These are phyloP conservation scores for Perkinsus olseni DNA, from an alignment of 169 alveolate species.

Conservation along the genomic window DNA sequence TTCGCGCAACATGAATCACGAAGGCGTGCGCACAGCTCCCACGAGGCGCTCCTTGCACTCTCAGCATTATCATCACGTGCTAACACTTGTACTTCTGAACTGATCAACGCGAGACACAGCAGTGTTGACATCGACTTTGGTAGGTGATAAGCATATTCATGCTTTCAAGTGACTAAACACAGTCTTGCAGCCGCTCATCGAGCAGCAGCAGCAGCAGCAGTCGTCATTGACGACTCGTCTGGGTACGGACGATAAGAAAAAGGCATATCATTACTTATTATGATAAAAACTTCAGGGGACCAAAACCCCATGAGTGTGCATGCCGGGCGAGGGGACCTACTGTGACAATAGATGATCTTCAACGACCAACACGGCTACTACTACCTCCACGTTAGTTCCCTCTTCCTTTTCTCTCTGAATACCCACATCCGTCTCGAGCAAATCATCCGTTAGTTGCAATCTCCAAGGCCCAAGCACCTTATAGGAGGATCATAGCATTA, in stretches of 20 bases:
- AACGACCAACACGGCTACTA: not conserved
- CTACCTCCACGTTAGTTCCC: not conserved
- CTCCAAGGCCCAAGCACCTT: not conserved
- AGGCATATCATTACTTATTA: too few species aligned
- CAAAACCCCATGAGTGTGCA: not conserved
- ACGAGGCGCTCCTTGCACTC: too few species aligned
- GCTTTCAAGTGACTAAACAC: not conserved
- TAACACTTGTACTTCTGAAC: too few species aligned
- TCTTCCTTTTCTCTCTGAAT: not conserved
- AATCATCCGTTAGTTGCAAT: not conserved
- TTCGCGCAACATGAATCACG: too few species aligned
- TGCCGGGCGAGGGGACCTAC: not conserved
- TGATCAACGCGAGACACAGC: too few species aligned
- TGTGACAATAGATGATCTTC: not conserved
- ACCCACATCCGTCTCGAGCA: not conserved
- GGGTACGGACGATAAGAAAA: too few species aligned
- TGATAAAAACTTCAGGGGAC: not conserved
- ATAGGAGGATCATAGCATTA: not conserved
- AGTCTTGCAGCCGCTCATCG: not conserved
- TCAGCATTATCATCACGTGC: too few species aligned
- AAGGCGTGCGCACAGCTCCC: too few species aligned
- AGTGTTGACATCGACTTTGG: not conserved
- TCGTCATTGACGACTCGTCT: too few species aligned
- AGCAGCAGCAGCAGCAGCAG: not conserved
- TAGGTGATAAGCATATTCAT: not conserved